Conservation (phyloP, 2,329 filamentous ascomycete species). For the Lojkania enalia region DNA sequence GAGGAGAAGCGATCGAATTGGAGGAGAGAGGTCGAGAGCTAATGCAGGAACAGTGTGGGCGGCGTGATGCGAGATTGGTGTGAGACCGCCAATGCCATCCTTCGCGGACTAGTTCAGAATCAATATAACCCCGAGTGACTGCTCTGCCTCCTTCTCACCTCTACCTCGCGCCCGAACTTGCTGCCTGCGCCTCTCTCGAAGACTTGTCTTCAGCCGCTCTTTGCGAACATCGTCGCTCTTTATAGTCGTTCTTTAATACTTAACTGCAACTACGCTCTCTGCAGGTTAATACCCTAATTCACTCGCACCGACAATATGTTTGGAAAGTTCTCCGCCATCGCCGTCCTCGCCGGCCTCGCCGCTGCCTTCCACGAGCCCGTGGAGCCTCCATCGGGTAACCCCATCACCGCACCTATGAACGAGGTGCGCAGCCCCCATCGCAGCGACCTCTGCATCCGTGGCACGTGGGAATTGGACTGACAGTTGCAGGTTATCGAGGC, state of each 20-base stretch:
- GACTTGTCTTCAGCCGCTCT: slow-evolving; percentile 32
- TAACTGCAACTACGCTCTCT: slow-evolving; percentile 37
- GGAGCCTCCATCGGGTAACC: slow-evolving; percentile 53
- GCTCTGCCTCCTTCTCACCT: slow-evolving; percentile 16
- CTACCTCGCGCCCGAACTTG: neutral
- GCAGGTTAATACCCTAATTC: slow-evolving; percentile 37
- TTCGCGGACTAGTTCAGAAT: neutral
- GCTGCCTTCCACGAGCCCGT: slow-evolving; percentile 39
- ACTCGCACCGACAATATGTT: slow-evolving; percentile 33
- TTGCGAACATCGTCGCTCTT: slow-evolving; percentile 19
- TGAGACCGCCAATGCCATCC: slow-evolving; percentile 5
- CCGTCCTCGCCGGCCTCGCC: slow-evolving; percentile 58
- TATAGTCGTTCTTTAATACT: slow-evolving; percentile 22
- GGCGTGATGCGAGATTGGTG: slow-evolving; percentile 18
- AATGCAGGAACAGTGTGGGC: slow-evolving; percentile 28
- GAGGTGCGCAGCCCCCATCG: slow-evolving; percentile 41
- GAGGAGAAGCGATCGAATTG: neutral
- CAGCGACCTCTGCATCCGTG: neutral
- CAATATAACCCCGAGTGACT: slow-evolving; percentile 27
- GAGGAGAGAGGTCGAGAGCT: slow-evolving; percentile 4
- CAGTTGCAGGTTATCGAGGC: slow-evolving; percentile 53
- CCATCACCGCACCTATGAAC: slow-evolving; percentile 56
- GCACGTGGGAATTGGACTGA: slow-evolving; percentile 7
- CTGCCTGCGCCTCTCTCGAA: slow-evolving; percentile 10
- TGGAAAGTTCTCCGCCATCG: slow-evolving; percentile 47